Conservation (phyloP, 495 filamentous ascomycete species). For the Cercophora sp. region DNA sequence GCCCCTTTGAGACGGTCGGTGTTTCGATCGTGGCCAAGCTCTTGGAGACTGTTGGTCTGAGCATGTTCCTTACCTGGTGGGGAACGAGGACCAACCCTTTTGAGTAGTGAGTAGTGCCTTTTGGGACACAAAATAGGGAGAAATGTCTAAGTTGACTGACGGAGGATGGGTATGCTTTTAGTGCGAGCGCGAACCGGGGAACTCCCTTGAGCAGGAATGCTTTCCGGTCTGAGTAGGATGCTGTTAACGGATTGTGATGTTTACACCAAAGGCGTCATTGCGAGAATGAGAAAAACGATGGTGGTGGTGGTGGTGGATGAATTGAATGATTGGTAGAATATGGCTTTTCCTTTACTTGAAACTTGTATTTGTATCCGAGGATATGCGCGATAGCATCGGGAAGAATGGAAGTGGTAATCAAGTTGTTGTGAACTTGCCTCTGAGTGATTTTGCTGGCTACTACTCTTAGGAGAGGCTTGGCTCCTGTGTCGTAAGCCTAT, state of each 20-base stretch:
- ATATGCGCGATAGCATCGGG: constrained; percentile 19
- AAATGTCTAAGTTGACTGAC: not conserved
- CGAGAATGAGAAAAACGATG: too few relatives aligned
- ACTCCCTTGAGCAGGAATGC: constrained; percentile 17
- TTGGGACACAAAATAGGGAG: not conserved
- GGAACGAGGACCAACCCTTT: constrained; percentile 88
- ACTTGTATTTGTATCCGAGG: constrained; percentile 14
- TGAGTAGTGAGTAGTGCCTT: constrained; percentile 41
- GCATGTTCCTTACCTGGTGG: constrained; percentile 94
- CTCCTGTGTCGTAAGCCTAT: too few relatives aligned
- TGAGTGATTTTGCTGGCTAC: too few relatives aligned
- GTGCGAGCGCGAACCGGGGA: constrained; percentile 13
- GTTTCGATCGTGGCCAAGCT: constrained; percentile 76
- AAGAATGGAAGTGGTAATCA: constrained; percentile 12
- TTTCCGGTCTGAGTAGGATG: constrained; percentile 24
- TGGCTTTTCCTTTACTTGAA: too few relatives aligned
- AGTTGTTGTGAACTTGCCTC: too few relatives aligned
- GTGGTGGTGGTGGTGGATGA: too few relatives aligned
- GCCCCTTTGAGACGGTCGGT: constrained; percentile 82
- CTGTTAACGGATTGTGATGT: not conserved
- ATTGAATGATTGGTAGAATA: too few relatives aligned
- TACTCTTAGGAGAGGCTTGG: too few relatives aligned
- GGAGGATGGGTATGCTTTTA: constrained; percentile 2
- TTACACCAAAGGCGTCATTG: constrained; percentile 9
- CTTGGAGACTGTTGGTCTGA: constrained; percentile 89